Evolutionary conservation across 208 protist species (phyloP).

Genomic region (Ichthyophonus hoferi): DNA sequence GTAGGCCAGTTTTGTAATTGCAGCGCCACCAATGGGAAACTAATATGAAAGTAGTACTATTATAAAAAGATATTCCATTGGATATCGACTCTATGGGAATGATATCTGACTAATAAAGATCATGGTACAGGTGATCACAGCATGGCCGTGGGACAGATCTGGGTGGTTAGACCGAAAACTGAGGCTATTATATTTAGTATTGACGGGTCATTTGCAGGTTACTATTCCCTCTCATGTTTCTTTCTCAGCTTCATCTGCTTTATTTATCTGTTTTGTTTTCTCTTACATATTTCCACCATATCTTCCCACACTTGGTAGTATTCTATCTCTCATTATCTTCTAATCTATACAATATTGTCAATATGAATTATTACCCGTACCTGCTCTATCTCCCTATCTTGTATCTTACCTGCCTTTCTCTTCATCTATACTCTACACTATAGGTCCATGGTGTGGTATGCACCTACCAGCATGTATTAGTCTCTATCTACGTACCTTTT

Average conservation of each 20-base stretch:
- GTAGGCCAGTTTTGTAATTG: no score
- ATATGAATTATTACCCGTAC: no score
- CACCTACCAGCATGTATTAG: no score
- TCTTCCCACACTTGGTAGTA: background rate
- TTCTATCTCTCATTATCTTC: background rate
- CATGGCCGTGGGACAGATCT: background rate
- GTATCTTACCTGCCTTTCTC: background rate
- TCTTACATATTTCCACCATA: background rate
- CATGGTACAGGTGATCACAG: slow-evolving; percentile 30
- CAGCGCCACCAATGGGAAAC: no score
- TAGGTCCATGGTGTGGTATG: no score
- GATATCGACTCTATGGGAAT: no score
- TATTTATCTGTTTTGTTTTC: background rate
- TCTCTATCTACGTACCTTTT: background rate
- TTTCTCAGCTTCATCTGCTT: background rate
- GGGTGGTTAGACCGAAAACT: background rate
- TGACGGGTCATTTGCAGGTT: slow-evolving; percentile 27
- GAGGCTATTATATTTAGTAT: slow-evolving; percentile 21
- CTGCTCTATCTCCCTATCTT: background rate
- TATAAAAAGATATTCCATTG: no score
- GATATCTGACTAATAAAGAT: no score
- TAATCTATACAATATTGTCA: background rate
- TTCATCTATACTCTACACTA: background rate
- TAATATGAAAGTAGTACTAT: no score
- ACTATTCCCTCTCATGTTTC: background rate